These are phyloP conservation scores for Anthracocystis panici-leucophaei DNA, from an alignment of 1,284 basidiomycete genomes.

Conservation along the genomic window DNA sequence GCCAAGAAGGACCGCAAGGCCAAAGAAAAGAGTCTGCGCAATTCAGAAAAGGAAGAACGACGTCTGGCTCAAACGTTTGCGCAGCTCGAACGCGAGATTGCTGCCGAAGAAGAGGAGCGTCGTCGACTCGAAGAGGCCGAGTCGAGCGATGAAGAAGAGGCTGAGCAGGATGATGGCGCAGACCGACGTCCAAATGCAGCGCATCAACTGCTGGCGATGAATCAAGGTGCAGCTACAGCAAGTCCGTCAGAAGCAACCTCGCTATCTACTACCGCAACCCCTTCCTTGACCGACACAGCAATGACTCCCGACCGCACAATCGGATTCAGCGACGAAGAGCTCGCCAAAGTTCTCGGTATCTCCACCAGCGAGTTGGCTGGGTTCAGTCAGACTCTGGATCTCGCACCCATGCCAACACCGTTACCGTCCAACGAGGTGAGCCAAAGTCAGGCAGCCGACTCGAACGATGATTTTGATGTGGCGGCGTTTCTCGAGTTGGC, in stretches of 20 bases:
- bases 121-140: slow-evolving; percentile 29
- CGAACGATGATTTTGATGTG: slow-evolving; percentile 34
- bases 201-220: slow-evolving; percentile 1
- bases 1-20: slow-evolving; percentile 45
- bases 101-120: slow-evolving; percentile 39
- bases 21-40: slow-evolving; percentile 31
- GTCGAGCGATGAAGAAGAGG: slow-evolving; percentile 27
- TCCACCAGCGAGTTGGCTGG: slow-evolving; percentile 42
- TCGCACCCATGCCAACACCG: slow-evolving; percentile 13
- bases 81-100: slow-evolving; percentile 42
- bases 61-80: slow-evolving; percentile 28
- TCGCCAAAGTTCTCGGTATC: slow-evolving; percentile 49
- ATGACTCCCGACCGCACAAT: slow-evolving; percentile 18
- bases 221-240: not conserved
- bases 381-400: slow-evolving; percentile 42
- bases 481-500: slow-evolving; percentile 44
- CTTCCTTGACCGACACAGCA: slow-evolving; percentile 14
- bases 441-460: not conserved
- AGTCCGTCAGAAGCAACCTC: slow-evolving; percentile 23
- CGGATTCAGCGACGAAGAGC: slow-evolving; percentile 44
- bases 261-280: slow-evolving; percentile 17
- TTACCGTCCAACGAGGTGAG: not conserved
- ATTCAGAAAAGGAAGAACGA: slow-evolving; percentile 38
- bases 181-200: not conserved
- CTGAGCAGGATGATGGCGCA: slow-evolving; percentile 13